Conservation (phyloP, 1,139 yeast species). For the Kurtzmaniella quercitrusa region DNA sequence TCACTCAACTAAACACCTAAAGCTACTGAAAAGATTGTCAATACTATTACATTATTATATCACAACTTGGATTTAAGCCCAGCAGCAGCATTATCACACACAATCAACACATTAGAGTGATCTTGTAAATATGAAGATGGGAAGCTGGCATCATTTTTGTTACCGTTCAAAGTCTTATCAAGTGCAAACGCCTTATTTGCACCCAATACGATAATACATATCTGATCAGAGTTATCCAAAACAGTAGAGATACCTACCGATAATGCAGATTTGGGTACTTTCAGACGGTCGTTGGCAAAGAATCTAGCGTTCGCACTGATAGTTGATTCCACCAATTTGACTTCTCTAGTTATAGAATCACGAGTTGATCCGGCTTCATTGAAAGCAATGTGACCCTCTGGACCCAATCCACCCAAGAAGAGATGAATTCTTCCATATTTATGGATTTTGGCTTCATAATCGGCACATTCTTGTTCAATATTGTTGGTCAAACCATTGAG, state of each 20-base stretch:
- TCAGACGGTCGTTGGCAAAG: conserved; percentile 40
- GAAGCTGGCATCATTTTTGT: conserved; percentile 28
- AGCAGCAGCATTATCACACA: conserved; percentile 45
- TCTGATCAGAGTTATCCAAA: conserved; percentile 52
- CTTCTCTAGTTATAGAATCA: conserved; percentile 45
- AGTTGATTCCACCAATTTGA: conserved; percentile 48
- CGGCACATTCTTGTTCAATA: conserved; percentile 43
- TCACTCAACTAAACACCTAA: no score
- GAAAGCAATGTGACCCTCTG: conserved; percentile 64
- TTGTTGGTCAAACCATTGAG: conserved; percentile 50
- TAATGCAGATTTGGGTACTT: conserved; percentile 53
- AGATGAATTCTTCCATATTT: conserved; percentile 50
- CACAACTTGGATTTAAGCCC: conserved; percentile 32
- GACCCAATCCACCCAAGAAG: conserved; percentile 61
- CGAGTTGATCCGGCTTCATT: conserved; percentile 56
- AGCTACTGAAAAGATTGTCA: no score
- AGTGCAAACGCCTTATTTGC: conserved; percentile 39
- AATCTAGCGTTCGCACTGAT: conserved; percentile 56
- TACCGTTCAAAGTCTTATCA: conserved; percentile 37
- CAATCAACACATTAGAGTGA: conserved; percentile 41
- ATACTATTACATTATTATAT: background rate
- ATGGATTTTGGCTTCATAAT: conserved; percentile 49
- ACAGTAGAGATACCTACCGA: conserved; percentile 63
- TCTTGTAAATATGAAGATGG: conserved; percentile 48
- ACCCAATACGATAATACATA: conserved; percentile 49